A percentile compares a stretch with the other conserved stretches of the same genome.
Evolutionary conservation across 345 rosid genomes (phyloP).

Genomic region (Bruguiera parviflora): DNA sequence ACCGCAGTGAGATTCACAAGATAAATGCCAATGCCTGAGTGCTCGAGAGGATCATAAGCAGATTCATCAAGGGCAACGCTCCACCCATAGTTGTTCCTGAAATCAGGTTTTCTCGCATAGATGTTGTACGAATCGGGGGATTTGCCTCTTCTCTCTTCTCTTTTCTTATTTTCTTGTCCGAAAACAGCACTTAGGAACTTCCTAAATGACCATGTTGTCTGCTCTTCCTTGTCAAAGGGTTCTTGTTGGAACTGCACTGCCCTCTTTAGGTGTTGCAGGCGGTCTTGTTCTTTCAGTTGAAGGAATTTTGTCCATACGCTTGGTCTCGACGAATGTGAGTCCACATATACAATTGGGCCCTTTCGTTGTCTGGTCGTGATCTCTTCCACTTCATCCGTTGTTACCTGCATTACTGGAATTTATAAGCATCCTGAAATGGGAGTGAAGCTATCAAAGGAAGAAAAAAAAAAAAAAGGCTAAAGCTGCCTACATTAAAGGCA

Average conservation of each 20-base stretch:
- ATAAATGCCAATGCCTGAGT: slow-evolving; percentile 68
- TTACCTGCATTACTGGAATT: slow-evolving; percentile 36
- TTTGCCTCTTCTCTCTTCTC: slow-evolving; percentile 13
- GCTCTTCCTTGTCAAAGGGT: slow-evolving; percentile 21
- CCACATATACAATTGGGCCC: slow-evolving; percentile 62
- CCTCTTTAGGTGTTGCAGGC: slow-evolving; percentile 50
- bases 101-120: slow-evolving; percentile 44
- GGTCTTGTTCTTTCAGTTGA: slow-evolving; percentile 44
- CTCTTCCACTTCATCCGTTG: slow-evolving; percentile 38
- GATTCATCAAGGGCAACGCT: slow-evolving; percentile 61
- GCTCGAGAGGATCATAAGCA: slow-evolving; percentile 50
- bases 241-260: slow-evolving; percentile 38
- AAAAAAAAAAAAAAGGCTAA: neutral
- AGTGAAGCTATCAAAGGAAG: neutral
- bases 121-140: slow-evolving; percentile 66
- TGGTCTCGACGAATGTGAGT: slow-evolving; percentile 35
- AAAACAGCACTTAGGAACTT: slow-evolving; percentile 41
- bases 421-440: neutral
- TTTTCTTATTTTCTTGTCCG: slow-evolving; percentile 15
- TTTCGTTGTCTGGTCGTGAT: slow-evolving; percentile 37
- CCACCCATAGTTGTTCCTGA: slow-evolving; percentile 71
- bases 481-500: slow-evolving; percentile 65
- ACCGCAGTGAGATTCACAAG: slow-evolving; percentile 88
- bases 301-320: slow-evolving; percentile 55
- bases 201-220: slow-evolving; percentile 54